Conservation (phyloP, 2,329 filamentous ascomycete genomes). For the Fusarium sp. region DNA sequence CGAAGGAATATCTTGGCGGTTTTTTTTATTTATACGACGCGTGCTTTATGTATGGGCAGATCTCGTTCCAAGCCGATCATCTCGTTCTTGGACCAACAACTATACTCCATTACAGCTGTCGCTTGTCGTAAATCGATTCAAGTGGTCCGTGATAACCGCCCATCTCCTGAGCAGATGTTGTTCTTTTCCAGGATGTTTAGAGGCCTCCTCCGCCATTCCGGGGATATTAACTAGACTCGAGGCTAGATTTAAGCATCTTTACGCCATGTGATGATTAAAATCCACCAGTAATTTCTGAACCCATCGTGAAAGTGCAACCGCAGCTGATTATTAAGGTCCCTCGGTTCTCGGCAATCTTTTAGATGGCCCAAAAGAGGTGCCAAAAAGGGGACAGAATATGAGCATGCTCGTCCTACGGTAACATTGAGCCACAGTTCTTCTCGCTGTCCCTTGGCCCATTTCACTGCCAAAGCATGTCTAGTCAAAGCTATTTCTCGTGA, state of each 20-base stretch:
- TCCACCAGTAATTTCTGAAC: not conserved
- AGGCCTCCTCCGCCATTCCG: not conserved
- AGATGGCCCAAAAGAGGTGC: not conserved
- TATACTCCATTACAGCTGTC: not conserved
- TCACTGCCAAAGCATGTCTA: not conserved
- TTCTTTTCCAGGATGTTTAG: not conserved
- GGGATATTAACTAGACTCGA: not conserved
- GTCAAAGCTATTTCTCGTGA: not conserved
- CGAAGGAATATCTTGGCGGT: not conserved
- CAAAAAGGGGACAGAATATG: not conserved
- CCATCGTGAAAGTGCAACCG: not conserved
- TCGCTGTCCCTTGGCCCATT: not conserved
- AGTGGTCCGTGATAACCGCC: not conserved
- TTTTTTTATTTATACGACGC: not conserved
- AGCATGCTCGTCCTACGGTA: not conserved
- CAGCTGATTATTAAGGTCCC: not conserved
- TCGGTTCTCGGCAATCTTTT: not conserved
- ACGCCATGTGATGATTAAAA: not conserved
- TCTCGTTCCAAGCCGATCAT: not conserved
- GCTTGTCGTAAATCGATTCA: not conserved
- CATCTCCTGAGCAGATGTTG: not conserved
- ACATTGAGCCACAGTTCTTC: not conserved
- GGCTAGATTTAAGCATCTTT: not conserved
- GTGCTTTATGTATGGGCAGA: not conserved
- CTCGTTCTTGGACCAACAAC: not conserved